These are phyloP conservation scores for Quercus gilva DNA, from an alignment of 306 rosid species.

Conservation along the genomic window DNA sequence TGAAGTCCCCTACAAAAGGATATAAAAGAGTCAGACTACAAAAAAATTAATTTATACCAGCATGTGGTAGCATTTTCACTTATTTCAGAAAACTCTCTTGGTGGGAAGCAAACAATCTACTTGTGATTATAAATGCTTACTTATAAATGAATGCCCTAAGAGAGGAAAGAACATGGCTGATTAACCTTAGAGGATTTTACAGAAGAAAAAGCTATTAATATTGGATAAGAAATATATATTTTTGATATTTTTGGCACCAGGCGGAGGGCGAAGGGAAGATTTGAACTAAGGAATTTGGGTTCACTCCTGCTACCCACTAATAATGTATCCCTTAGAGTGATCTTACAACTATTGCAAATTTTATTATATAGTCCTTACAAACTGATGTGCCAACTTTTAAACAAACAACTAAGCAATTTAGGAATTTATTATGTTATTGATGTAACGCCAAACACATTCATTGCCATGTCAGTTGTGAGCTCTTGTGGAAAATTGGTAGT, in stretches of 20 bases:
- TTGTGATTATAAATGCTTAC: not conserved
- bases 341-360: too few species aligned
- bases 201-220: not conserved
- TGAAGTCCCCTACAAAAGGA: constrained; percentile 69
- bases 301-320: not conserved
- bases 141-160: not conserved
- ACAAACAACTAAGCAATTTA: too few species aligned
- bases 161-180: not conserved
- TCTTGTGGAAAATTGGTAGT: too few species aligned
- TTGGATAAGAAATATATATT: not conserved
- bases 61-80: not conserved
- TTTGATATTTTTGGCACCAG: too few species aligned
- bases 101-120: not conserved
- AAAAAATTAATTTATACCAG: not conserved
- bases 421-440: too few species aligned
- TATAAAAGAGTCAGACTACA: constrained; percentile 8
- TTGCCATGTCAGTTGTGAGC: too few species aligned
- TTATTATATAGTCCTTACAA: too few species aligned
- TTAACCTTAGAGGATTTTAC: not conserved
- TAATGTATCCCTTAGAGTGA: not conserved
- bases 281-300: not conserved
- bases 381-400: too few species aligned
- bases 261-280: too few species aligned
- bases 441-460: too few species aligned
- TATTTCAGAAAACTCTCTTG: not conserved